phyloP scores from a whole-genome alignment of 768 basidiomycete species.

The Rhodotorula toruloides region DNA sequence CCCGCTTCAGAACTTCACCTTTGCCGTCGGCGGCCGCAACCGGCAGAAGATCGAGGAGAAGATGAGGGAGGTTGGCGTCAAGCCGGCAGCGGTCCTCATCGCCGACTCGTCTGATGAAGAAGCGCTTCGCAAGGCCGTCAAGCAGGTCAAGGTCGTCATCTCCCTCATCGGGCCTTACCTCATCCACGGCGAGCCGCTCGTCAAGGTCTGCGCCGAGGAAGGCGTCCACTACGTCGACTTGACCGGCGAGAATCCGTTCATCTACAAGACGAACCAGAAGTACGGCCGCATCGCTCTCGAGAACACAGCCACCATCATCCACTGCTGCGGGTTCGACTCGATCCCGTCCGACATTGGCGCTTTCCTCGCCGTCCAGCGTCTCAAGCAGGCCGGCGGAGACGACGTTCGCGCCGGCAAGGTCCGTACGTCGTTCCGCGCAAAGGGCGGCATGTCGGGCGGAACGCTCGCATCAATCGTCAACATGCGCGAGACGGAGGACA shows the following conservation, averaged over 20 bases:
- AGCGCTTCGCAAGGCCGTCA: slow-evolving; percentile 57
- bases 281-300: slow-evolving; percentile 67
- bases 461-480: slow-evolving; percentile 52
- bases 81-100: slow-evolving; percentile 51
- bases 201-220: slow-evolving; percentile 68
- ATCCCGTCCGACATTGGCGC: slow-evolving; percentile 67
- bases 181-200: slow-evolving; percentile 66
- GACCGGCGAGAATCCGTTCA: slow-evolving; percentile 64
- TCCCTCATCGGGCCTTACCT: slow-evolving; percentile 68
- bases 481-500: slow-evolving; percentile 45
- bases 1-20: slow-evolving; percentile 57
- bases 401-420: slow-evolving; percentile 51
- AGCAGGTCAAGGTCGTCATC: slow-evolving; percentile 62
- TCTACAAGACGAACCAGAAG: slow-evolving; percentile 57
- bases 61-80: slow-evolving; percentile 52
- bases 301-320: slow-evolving; percentile 69
- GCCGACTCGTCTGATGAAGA: slow-evolving; percentile 58
- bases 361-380: slow-evolving; percentile 63
- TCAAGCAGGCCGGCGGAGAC: slow-evolving; percentile 52
- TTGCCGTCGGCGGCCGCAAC: slow-evolving; percentile 68
- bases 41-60: slow-evolving; percentile 57
- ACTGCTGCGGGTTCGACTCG: slow-evolving; percentile 61
- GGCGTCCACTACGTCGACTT: slow-evolving; percentile 83
- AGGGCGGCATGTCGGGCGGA: slow-evolving; percentile 61
- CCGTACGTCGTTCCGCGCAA: slow-evolving; percentile 53